Base-by-base conservation (phyloP, 2,329 filamentous ascomycete species). In the Paraconiothyrium brasiliense region DNA sequence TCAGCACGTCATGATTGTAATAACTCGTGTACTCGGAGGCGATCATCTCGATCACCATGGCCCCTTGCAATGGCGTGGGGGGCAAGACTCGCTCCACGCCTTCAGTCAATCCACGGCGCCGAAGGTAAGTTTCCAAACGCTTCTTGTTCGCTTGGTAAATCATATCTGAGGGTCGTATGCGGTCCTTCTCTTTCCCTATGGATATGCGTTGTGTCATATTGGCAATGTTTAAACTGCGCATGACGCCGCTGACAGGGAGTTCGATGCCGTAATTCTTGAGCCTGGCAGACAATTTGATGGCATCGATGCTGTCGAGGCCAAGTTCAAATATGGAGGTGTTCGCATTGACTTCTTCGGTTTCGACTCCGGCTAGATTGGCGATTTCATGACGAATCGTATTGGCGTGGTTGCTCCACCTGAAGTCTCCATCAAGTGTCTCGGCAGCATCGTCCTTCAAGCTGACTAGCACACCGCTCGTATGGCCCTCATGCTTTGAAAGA, bases 271-370 rank as follows among this genome's bases (percentile, higher is more conserved):
- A 78, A 48, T 84, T 86, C 65, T 86, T 90, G 1, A 97, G 82
- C 57, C 88, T 85, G 0, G 92, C 89, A 0, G 92, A 90, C 0
- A 97, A 81, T 70, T 93, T 96, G 76, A 97, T 94, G 1, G 91
- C 87, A 76, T 97, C 94, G 60, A 97, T 96, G 71, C 94, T 97
- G 80, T 97, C 94, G 7, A 97, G 84, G 0, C 94, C 94, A 35
- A 97, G 84, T 68, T 94, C 89, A 43, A 96, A 89, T 11, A 97
- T 87, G 0, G 90, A 90, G 0, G 87, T 87, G 7, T 82, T 78
- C 55, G 86, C 85, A 1, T 79, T 75, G 41, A 97, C 80, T 0
- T 84, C 78, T 1, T 82, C 74, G 3, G 78, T 73, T 0, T 85
- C 73, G 0, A 89, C 72, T 0, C 84, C 84, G 0, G 89, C 86